Evolutionary conservation across 2,329 filamentous ascomycete species (phyloP).

Genomic region (Colletotrichum melonis): DNA sequence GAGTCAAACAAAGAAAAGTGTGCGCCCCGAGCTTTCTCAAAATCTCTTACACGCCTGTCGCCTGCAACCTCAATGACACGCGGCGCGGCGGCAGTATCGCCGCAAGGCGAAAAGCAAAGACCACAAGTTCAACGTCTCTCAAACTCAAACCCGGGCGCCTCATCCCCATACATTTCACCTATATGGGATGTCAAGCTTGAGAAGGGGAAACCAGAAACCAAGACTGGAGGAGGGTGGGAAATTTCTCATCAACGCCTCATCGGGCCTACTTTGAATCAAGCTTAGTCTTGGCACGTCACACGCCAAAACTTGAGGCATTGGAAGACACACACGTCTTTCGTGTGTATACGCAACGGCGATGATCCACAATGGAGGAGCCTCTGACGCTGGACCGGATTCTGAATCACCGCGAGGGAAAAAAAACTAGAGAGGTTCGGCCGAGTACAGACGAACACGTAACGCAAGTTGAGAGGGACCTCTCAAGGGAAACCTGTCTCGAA

Average conservation of each 20-base stretch:
- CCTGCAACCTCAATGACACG: no score
- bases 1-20: neutral
- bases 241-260: neutral
- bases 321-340: neutral
- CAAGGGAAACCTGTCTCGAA: neutral
- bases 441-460: slow-evolving; percentile 8
- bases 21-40: neutral
- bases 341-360: neutral
- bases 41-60: neutral
- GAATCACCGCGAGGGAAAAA: neutral
- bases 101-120: neutral
- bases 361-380: neutral
- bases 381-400: neutral
- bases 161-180: neutral
- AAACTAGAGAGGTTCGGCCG: neutral
- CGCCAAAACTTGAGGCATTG: neutral
- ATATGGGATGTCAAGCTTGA: no score
- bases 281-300: neutral
- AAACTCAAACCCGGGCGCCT: neutral
- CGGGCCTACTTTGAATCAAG: neutral
- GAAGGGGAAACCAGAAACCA: neutral
- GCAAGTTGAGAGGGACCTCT: neutral
- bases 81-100: no score
- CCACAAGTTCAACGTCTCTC: slow-evolving; percentile 3
- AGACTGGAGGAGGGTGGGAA: neutral